Conservation (phyloP, 2,329 filamentous ascomycete genomes). For the Talaromyces sp. region DNA sequence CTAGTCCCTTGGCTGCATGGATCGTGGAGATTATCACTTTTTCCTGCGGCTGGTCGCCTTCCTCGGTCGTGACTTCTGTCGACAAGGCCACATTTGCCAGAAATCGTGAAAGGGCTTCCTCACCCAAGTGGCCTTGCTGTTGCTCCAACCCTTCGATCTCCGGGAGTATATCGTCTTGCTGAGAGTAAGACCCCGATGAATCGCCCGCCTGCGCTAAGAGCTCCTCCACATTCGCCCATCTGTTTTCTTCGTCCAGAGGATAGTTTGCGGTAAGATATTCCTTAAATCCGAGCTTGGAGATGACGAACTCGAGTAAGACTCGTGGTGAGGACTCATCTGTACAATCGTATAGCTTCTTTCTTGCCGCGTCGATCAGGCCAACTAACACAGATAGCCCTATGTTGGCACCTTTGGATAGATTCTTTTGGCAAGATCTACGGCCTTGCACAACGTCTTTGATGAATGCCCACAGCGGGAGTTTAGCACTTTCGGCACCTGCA, state of each 20-base stretch:
- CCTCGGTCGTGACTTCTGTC: slow-evolving; percentile 62
- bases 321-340: slow-evolving; percentile 38
- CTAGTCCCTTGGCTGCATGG: slow-evolving; percentile 89
- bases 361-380: slow-evolving; percentile 56
- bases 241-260: slow-evolving; percentile 68
- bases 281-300: slow-evolving; percentile 66
- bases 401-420: slow-evolving; percentile 53
- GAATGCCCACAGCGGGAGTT: slow-evolving; percentile 71
- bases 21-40: slow-evolving; percentile 92
- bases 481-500: slow-evolving; percentile 68
- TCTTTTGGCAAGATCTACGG: slow-evolving; percentile 49
- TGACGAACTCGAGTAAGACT: slow-evolving; percentile 54
- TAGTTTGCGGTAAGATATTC: slow-evolving; percentile 70
- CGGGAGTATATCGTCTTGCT: slow-evolving; percentile 54
- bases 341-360: slow-evolving; percentile 52
- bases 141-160: slow-evolving; percentile 70
- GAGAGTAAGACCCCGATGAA: slow-evolving; percentile 54
- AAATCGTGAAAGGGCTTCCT: slow-evolving; percentile 70
- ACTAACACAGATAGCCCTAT: slow-evolving; percentile 58
- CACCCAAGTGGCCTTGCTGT: slow-evolving; percentile 44
- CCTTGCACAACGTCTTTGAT: slow-evolving; percentile 58
- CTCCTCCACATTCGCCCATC: slow-evolving; percentile 88
- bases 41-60: slow-evolving; percentile 49
- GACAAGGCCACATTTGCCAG: slow-evolving; percentile 88
- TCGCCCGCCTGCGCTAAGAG: slow-evolving; percentile 76